phyloP scores from a whole-genome alignment of 2,329 filamentous ascomycete genomes.

The Neopestalotiopsis rosae region DNA sequence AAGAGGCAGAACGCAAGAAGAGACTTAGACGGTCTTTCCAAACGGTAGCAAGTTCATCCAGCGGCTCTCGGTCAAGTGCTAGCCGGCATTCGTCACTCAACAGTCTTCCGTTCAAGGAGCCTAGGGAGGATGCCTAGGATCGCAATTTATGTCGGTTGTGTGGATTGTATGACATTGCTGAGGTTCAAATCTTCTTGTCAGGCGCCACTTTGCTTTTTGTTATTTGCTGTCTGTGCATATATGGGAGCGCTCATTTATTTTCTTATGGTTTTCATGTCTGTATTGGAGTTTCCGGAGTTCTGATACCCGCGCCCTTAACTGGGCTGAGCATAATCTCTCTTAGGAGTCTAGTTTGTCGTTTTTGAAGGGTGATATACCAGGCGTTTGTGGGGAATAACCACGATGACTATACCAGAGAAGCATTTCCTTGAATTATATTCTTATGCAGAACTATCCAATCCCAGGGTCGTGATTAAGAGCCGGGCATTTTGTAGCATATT shows the following conservation, averaged over 20 bases:
- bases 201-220: neutral
- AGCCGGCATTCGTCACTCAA: conserved; percentile 32
- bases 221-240: neutral
- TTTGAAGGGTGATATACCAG: neutral
- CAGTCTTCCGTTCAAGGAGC: conserved; percentile 23
- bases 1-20: conserved; percentile 36
- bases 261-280: neutral
- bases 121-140: conserved; percentile 19
- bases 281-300: neutral
- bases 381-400: neutral
- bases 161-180: neutral
- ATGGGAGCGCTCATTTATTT: neutral
- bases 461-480: no score
- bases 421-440: neutral
- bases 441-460: no score
- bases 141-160: neutral
- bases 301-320: neutral
- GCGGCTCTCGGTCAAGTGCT: conserved; percentile 27
- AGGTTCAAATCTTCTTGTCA: neutral
- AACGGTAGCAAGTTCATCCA: conserved; percentile 15
- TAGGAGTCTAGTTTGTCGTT: neutral
- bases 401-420: neutral
- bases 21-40: conserved; percentile 10
- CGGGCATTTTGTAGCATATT: neutral
- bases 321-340: neutral